Conservation (phyloP, 106 monocot genomes). For the Dendrobium catenatum region DNA sequence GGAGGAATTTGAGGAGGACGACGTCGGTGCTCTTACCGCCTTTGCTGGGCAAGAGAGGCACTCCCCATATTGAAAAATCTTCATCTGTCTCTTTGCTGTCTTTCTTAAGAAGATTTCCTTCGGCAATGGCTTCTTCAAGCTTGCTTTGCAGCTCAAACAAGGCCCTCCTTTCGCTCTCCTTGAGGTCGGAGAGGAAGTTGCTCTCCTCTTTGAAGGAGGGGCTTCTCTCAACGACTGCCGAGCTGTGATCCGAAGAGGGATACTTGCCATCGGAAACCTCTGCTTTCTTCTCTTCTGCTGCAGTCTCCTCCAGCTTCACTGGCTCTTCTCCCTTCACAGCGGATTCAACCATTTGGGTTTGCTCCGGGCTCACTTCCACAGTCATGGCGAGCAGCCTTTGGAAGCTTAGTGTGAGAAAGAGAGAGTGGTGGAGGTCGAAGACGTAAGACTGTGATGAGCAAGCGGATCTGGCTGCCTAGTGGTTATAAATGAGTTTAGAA, state of each 20-base stretch:
- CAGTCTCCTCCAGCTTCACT: not conserved
- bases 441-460: not conserved
- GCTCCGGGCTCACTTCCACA: conserved; percentile 28
- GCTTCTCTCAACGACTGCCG: conserved; percentile 30
- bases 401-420: not conserved
- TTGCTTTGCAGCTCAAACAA: conserved; percentile 48
- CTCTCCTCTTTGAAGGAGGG: conserved; percentile 75
- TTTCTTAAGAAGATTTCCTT: conserved; percentile 40
- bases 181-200: conserved; percentile 67
- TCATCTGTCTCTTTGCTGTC: conserved; percentile 11
- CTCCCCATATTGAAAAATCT: conserved; percentile 50
- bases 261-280: conserved; percentile 1
- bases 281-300: conserved; percentile 12
- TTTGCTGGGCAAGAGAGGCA: conserved; percentile 36
- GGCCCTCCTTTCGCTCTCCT: conserved; percentile 67
- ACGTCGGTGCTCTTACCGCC: conserved; percentile 35
- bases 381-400: conserved; percentile 20
- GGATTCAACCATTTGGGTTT: conserved; percentile 15
- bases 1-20: conserved; percentile 65
- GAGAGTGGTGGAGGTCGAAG: not conserved
- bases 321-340: not conserved
- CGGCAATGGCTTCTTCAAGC: conserved; percentile 48
- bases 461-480: not conserved
- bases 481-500: not conserved
- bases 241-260: not conserved